Evolutionary conservation across 2,329 filamentous ascomycete genomes (phyloP), one percentile per base, ranked within the genome.

Genomic region (Stemphylium beticola): DNA sequence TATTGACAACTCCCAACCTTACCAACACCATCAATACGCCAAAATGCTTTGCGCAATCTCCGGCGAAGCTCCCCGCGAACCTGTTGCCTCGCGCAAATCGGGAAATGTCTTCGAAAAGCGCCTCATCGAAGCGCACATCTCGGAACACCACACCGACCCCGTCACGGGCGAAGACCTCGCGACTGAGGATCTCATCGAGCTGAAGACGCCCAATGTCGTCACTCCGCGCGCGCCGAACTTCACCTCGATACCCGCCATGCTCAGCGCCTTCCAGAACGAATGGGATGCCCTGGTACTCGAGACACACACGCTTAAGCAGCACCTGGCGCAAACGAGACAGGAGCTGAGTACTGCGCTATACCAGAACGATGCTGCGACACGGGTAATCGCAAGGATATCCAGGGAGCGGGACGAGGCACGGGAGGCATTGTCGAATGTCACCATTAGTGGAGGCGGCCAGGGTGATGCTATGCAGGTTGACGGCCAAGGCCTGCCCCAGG

Each of bases 181-280:
- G 50, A 76, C 83, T 56, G 91, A 96, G 62, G 95, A 99, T 76
- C 85, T 99, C 57, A 83, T 99, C 69, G 88, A 92, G 61, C 84
- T 99, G 76, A 92, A 95, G 79, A 87, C 91, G 55, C 84, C 90
- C 65, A 88, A 89, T 78, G 85, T 92, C 66, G 91, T 97, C 58
- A 90, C 90, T 67, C 93, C 95, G 45, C 87, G 95, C 70, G 93
- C 95, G 54, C 93, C 95, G 29, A 93, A 92, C 31, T 87, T 98
- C 68, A 98, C 95, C 49, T 99, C 95, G 33, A 96, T 99, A 72
- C 95, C 95, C 18, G 92, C 95, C 15, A 85, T 99, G 51, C 89
- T 99, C 51, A 90, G 91, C 44, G 90, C 93, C 34, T 98, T 99
- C 76, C 95, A 99, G 76, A 96, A 96, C 76, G 95, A 99, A 82